These are phyloP conservation scores for Aspergillus quadricinctus DNA, from an alignment of 2,329 filamentous ascomycete species.

Conservation along the genomic window DNA sequence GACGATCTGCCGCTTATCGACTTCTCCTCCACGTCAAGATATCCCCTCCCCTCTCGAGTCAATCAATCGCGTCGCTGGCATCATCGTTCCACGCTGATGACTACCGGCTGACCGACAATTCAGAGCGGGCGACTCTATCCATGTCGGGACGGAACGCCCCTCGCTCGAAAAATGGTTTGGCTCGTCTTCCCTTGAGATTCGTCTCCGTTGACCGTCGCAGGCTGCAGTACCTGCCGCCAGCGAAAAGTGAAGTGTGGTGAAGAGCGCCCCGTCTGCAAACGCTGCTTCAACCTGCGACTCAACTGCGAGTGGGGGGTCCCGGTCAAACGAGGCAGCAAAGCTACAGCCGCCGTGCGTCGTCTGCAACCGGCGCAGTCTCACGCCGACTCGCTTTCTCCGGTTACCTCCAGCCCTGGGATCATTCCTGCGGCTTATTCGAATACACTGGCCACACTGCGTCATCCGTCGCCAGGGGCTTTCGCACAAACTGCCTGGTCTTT, in stretches of 20 bases:
- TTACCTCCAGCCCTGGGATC: slow-evolving; percentile 4
- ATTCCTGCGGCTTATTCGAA: slow-evolving; percentile 4
- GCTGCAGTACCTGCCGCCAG: slow-evolving; percentile 37
- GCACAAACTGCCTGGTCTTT: slow-evolving; percentile 12
- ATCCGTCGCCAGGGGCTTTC: slow-evolving; percentile 7
- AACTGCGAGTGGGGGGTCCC: slow-evolving; percentile 33
- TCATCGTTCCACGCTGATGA: slow-evolving; percentile 6
- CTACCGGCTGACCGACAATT: slow-evolving; percentile 4
- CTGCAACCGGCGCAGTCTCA: slow-evolving; percentile 22
- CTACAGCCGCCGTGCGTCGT: slow-evolving; percentile 19
- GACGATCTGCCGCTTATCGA: background rate
- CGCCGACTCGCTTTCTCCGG: slow-evolving; percentile 4
- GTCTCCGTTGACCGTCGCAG: slow-evolving; percentile 15
- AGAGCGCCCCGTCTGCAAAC: slow-evolving; percentile 31
- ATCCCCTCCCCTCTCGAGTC: background rate
- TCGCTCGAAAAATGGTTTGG: slow-evolving; percentile 37
- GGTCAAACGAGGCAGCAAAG: slow-evolving; percentile 21
- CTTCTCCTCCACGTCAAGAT: background rate
- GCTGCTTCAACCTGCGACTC: slow-evolving; percentile 28
- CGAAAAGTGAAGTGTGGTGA: slow-evolving; percentile 35
- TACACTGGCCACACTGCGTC: slow-evolving; percentile 5
- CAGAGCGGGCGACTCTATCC: slow-evolving; percentile 12
- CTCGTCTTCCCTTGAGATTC: slow-evolving; percentile 2
- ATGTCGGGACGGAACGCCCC: slow-evolving; percentile 36
- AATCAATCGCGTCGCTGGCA: background rate